Evolutionary conservation across 1,284 basidiomycete species (phyloP).

Genomic region (Moesziomyces parantarcticus): DNA sequence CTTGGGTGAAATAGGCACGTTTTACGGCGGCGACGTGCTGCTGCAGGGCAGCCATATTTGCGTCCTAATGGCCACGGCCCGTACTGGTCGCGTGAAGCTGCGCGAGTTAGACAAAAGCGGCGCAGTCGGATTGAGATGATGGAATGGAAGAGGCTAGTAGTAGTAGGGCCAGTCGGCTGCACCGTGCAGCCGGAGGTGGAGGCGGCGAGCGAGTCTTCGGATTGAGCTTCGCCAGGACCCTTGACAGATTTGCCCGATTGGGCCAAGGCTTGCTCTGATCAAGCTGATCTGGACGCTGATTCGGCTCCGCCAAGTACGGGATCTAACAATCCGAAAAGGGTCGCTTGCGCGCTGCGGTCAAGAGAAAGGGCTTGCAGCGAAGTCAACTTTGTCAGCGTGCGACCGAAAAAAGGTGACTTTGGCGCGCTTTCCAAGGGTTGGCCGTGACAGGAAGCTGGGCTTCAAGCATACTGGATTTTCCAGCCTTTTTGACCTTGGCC

Average conservation of each 20-base stretch:
- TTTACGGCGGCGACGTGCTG: constrained; percentile 37
- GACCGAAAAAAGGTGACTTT: not conserved
- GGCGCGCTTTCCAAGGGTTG: not conserved
- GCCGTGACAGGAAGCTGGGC: no score
- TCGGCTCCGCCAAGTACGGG: not conserved
- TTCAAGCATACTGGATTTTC: not conserved
- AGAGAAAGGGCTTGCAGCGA: no score
- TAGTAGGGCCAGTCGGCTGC: no score
- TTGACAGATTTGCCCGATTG: not conserved
- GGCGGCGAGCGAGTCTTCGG: not conserved
- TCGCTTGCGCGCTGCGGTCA: no score
- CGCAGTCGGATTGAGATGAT: not conserved
- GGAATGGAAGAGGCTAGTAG: not conserved
- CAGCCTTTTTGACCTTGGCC: not conserved
- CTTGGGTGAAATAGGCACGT: constrained; percentile 30
- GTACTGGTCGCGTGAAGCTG: not conserved
- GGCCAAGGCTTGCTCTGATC: not conserved
- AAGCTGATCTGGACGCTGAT: not conserved
- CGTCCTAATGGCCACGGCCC: not conserved
- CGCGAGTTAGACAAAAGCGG: no score
- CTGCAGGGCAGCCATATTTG: constrained; percentile 32
- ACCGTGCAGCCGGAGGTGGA: not conserved
- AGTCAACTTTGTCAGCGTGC: not conserved
- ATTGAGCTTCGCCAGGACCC: not conserved
- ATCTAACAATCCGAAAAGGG: not conserved